Conservation (phyloP, 352 stramenopile genomes). For the Pythium volutum region DNA sequence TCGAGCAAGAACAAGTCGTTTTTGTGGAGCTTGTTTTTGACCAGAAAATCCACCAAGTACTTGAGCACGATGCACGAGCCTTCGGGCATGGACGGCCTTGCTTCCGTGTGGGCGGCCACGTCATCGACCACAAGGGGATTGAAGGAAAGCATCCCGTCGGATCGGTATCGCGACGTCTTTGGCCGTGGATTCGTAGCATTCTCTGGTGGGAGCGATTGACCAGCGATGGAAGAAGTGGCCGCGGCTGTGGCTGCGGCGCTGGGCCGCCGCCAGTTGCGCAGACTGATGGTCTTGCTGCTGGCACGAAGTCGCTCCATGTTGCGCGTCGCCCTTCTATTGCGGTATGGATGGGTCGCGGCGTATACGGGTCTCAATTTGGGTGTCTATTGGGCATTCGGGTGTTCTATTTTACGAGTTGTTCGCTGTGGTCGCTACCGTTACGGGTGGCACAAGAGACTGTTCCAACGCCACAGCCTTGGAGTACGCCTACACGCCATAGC, state of each 20-base stretch:
- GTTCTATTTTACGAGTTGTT: too few relatives aligned
- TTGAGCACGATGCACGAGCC: slow-evolving; percentile 29
- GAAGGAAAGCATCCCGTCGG: not conserved
- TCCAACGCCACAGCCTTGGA: slow-evolving; percentile 27
- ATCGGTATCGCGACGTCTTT: slow-evolving; percentile 2
- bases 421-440: not conserved
- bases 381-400: too few relatives aligned
- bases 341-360: too few relatives aligned
- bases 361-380: too few relatives aligned
- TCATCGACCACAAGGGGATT: not conserved
- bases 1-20: slow-evolving; percentile 32
- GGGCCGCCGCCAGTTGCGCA: slow-evolving; percentile 5
- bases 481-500: slow-evolving; percentile 26
- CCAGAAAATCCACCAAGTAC: slow-evolving; percentile 30
- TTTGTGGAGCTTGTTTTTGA: slow-evolving; percentile 41
- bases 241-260: not conserved
- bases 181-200: not conserved
- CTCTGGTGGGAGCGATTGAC: not conserved
- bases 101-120: not conserved
- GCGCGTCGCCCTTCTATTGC: too few relatives aligned
- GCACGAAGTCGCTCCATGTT: not conserved
- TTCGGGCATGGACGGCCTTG: slow-evolving; percentile 11
- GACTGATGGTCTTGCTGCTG: slow-evolving; percentile 10
- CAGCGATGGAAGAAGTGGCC: not conserved
- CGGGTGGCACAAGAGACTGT: slow-evolving; percentile 2